Conservation (phyloP, 2,329 filamentous ascomycete genomes). For the Fusarium lyarnte region DNA sequence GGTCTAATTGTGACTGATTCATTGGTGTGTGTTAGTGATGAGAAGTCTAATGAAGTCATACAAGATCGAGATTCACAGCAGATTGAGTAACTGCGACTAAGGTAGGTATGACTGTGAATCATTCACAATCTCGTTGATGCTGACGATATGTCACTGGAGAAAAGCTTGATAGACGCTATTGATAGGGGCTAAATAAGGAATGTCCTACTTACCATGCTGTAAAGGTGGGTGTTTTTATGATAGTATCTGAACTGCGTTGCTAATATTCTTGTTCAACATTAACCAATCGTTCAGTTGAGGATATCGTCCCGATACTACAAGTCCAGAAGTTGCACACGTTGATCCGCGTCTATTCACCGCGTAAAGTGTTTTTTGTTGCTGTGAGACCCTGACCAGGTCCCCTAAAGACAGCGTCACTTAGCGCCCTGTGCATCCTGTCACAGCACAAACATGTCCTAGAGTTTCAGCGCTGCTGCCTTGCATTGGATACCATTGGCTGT, state of each 20-base stretch:
- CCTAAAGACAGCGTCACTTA: constrained; percentile 16
- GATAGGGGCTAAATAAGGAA: neutral
- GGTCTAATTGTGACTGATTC: constrained; percentile 86
- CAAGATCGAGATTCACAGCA: neutral
- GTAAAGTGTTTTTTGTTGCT: constrained; percentile 49
- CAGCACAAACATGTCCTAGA: constrained; percentile 22
- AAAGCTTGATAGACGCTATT: neutral
- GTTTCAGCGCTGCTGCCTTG: constrained; percentile 35
- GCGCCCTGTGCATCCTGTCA: constrained; percentile 18
- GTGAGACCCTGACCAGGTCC: constrained; percentile 16
- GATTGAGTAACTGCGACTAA: neutral
- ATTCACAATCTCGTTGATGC: constrained; percentile 9
- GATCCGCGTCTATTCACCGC: constrained; percentile 45
- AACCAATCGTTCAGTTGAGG: constrained; percentile 27
- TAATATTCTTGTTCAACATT: constrained; percentile 17
- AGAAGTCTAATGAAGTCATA: neutral
- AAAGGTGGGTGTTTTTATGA: neutral
- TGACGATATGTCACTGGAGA: constrained; percentile 2
- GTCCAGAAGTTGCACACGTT: constrained; percentile 25
- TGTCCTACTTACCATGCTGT: constrained; percentile 32
- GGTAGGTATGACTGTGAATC: neutral
- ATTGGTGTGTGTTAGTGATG: constrained; percentile 46
- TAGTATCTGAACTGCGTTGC: constrained; percentile 7
- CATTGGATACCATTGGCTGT: constrained; percentile 34
- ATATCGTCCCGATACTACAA: constrained; percentile 12